phyloP scores from a whole-genome alignment of 352 stramenopile genomes.

The Halophytophthora polymorphica region DNA sequence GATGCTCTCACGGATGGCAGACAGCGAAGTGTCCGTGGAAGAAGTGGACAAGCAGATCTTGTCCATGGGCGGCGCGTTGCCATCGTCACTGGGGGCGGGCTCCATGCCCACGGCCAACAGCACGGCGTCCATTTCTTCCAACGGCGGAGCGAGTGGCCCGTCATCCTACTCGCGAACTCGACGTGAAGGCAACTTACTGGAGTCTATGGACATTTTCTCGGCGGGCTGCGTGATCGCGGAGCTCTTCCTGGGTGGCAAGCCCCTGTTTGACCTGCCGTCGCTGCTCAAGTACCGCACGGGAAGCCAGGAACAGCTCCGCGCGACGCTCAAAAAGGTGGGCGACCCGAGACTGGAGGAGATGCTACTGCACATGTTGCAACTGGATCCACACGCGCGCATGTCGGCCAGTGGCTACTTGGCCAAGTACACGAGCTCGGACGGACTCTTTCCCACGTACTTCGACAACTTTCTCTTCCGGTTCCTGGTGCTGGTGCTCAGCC shows the following conservation, averaged over 20 bases:
- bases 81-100: conserved; percentile 18
- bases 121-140: conserved; percentile 16
- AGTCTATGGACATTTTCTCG: conserved; percentile 98
- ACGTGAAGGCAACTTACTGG: conserved; percentile 59
- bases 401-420: conserved; percentile 89
- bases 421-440: conserved; percentile 65
- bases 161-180: conserved; percentile 41
- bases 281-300: conserved; percentile 87
- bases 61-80: conserved; percentile 40
- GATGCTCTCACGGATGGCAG: conserved; percentile 69
- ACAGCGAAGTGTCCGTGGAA: conserved; percentile 66
- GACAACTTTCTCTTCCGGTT: conserved; percentile 89
- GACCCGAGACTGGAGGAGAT: conserved; percentile 87
- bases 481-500: conserved; percentile 78
- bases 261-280: conserved; percentile 93
- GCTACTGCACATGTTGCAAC: conserved; percentile 92
- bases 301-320: conserved; percentile 62
- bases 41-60: conserved; percentile 76
- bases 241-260: conserved; percentile 94
- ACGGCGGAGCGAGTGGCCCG: conserved; percentile 16
- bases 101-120: conserved; percentile 24
- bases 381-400: conserved; percentile 86
- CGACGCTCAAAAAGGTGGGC: conserved; percentile 92
- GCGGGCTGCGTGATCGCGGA: conserved; percentile 97
- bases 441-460: conserved; percentile 84